Percentiles rank a stretch among this genome's conserved stretches.
These are phyloP conservation scores for Limnomonas spitsbergensis DNA, from an alignment of 139 green algal species.

Conservation along the genomic window DNA sequence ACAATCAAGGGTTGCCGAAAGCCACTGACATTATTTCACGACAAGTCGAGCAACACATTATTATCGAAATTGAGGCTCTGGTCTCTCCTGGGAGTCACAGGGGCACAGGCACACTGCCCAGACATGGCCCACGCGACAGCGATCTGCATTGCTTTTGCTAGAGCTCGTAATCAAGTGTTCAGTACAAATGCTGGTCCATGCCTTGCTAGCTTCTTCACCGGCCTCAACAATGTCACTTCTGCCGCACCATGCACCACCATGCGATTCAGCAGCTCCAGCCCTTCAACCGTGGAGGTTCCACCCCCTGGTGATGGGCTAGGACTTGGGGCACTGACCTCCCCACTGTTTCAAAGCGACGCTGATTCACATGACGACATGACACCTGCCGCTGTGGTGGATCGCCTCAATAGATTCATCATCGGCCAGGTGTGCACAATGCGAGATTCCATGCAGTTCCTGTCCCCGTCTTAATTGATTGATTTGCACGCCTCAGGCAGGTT, in stretches of 20 bases:
- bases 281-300: neutral
- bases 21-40: too few relatives aligned
- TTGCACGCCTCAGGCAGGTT: neutral
- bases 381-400: constrained; percentile 38
- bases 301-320: neutral
- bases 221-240: neutral
- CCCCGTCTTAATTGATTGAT: neutral
- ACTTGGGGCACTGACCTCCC: neutral
- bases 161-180: too few relatives aligned
- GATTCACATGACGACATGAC: constrained; percentile 27
- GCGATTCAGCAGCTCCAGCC: neutral
- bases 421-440: neutral
- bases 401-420: constrained; percentile 37
- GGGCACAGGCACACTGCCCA: too few relatives aligned
- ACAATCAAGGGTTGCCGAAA: too few relatives aligned
- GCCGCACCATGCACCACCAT: neutral
- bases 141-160: too few relatives aligned
- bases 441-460: neutral
- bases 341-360: neutral
- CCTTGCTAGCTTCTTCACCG: neutral
- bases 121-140: too few relatives aligned
- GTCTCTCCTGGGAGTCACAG: too few relatives aligned
- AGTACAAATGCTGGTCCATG: neutral
- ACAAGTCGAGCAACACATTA: too few relatives aligned
- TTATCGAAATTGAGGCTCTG: too few relatives aligned